Percentiles rank a stretch among this genome's conserved stretches.
Evolutionary conservation across 371 early-diverging fungal species (phyloP).

Genomic region (Actinomortierella wolfii): DNA sequence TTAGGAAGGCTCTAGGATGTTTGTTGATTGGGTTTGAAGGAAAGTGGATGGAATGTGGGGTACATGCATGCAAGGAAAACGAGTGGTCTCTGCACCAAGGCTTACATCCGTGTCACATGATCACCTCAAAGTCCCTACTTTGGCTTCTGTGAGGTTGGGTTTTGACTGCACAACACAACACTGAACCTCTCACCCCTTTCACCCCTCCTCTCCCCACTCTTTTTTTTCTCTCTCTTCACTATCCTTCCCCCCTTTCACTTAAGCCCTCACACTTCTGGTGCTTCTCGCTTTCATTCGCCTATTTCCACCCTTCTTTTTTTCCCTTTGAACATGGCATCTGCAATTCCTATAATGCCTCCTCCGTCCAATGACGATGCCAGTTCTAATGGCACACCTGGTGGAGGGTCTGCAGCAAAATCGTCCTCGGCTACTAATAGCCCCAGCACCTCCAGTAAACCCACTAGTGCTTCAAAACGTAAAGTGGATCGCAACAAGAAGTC

Average conservation of each 20-base stretch:
- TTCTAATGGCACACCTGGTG: conserved; percentile 8
- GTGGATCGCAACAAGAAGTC: neutral
- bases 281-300: neutral
- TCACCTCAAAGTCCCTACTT: too few species aligned
- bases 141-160: too few species aligned
- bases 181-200: conserved; percentile 16
- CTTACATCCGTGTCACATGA: too few species aligned
- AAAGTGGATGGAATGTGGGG: too few species aligned
- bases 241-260: conserved; percentile 6
- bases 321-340: conserved; percentile 49
- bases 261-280: conserved; percentile 3
- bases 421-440: conserved; percentile 31
- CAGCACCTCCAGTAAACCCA: conserved; percentile 1
- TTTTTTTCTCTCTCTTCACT: conserved; percentile 2
- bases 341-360: conserved; percentile 65
- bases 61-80: too few species aligned
- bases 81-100: too few species aligned
- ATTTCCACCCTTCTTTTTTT: conserved; percentile 7
- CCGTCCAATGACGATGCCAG: conserved; percentile 33
- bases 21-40: too few species aligned
- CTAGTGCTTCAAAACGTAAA: conserved; percentile 51
- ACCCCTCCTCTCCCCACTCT: conserved; percentile 11
- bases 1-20: too few species aligned
- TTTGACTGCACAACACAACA: too few species aligned
- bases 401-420: conserved; percentile 25